Evolutionary conservation across 2,329 filamentous ascomycete species (phyloP), one percentile per base, ranked within the genome.

Genomic region (Hymenoscyphus occultus): DNA sequence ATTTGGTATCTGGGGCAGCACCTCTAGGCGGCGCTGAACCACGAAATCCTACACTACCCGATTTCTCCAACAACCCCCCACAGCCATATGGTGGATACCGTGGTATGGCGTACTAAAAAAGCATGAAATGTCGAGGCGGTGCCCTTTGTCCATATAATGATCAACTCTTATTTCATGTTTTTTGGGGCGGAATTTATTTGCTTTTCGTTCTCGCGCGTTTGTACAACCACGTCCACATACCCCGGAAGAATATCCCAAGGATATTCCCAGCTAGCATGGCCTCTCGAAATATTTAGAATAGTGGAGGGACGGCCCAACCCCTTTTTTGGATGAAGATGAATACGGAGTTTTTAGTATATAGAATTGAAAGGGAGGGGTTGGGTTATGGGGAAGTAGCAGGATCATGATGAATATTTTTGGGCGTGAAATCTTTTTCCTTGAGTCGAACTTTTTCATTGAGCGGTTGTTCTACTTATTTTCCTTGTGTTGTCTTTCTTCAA

Each of bases 21-120:
- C 72, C 72, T 0, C 28, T 74, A 19, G 73, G 70, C n/a, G 70
- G 71, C 1, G 64, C 63, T 31, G 67, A 68, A 22, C 67, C 67
- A n/a, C 66, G 64, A 28, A 60, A 69, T 61, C 69, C 69, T 13
- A 67, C 67, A 12, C 22, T 71, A 60, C 71, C 71, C 39, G 64
- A 69, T 48, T 56, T 69, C 19, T 56, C 57, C 39, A 62, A 64
- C 5, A 39, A 51, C 5, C 22, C 45, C 10, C 60, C 56, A 16
- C 56, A 59, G 16, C 13, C 45, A 0, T 67, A 69, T 59, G 66
- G 70, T 12, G 71, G 67, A 31, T 74, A 74, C 45, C 66, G 72
- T 63, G 72, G 72, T 2, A 64, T 67, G 56, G 71, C 67, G 39
- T 74, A 74, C 59, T 74, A 72, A 40, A 16, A 16, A 57, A 42